Base-by-base conservation (phyloP, 352 stramenopile species). In the Phytophthora foliorum region DNA sequence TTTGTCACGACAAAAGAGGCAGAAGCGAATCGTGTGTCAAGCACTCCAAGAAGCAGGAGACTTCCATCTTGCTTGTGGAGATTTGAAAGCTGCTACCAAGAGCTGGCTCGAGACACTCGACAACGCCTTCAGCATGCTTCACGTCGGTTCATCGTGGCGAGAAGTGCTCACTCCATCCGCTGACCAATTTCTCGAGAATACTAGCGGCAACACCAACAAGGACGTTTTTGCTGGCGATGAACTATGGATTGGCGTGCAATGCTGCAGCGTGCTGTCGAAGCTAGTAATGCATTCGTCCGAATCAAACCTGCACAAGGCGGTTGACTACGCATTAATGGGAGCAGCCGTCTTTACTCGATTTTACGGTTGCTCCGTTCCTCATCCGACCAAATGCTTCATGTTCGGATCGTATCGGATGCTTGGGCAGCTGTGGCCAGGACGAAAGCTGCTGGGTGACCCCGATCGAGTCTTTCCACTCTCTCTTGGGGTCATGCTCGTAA, bases 71-170 rank as follows among this genome's bases (percentile, higher is more conserved):
- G 74, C 77, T 2, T 74, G 66, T n/a, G 59, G 66, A 39, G 70
- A 93, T 16, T 8, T 45, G 1, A 69, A 77, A 50, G 39, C 66
- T 16, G 88, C 86, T n/a, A 48, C 68, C 19, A 94, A 92, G 44
- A 66, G 55, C 22, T 96, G 88, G 88, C 75, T 89, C 6, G 88
- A 94, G 49, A 75, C 64, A 7, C 67, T 96, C 48, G 88, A 96
- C 46, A 92, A 92, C 31, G 83, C 87, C 0, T 93, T 92, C 36
- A 84, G 74, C 9, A 71, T 75, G 22, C 59, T 95, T 3, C 78
- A 84, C 25, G 68, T 87, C 9, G 64, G 71, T 0, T 62, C 62
- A 13, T 78, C 49, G 19, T 94, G 86, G 86, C 76, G 84, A 27
- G 71, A 91, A 13, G 66, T 84, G 9, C 25, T 92, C 13, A 36